These are phyloP conservation scores for Thermomucor indicae-seudaticae DNA, from an alignment of 371 early-diverging fungal species.

Conservation along the genomic window DNA sequence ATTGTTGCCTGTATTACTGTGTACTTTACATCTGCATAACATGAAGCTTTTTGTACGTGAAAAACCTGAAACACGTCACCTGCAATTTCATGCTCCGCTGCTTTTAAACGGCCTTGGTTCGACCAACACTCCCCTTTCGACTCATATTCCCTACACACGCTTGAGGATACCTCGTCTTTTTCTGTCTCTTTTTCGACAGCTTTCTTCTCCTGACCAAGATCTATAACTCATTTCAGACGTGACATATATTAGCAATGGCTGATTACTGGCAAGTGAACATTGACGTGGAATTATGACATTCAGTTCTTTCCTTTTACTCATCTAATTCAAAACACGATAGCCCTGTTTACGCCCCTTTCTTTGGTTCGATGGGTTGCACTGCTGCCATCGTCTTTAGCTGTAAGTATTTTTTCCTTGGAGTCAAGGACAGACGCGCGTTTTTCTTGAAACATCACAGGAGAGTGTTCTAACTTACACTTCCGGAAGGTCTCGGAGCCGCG, in stretches of 20 bases:
- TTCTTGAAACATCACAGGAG: neutral
- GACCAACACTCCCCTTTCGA: neutral
- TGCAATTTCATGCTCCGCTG: neutral
- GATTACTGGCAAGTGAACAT: slow-evolving; percentile 9
- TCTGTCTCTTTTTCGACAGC: neutral
- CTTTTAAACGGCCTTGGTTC: too few relatives aligned
- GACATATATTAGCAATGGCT: slow-evolving; percentile 11
- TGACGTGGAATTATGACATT: neutral
- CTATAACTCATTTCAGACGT: too few relatives aligned
- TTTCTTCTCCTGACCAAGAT: too few relatives aligned
- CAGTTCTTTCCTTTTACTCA: neutral
- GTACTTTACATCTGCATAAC: too few relatives aligned
- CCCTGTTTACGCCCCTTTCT: slow-evolving; percentile 96
- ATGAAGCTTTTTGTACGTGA: too few relatives aligned
- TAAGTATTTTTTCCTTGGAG: slow-evolving; percentile 69
- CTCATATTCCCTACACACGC: too few relatives aligned
- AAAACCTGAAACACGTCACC: slow-evolving; percentile 6
- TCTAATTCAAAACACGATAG: slow-evolving; percentile 39
- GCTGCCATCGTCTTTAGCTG: slow-evolving; percentile 95
- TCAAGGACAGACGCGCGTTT: too few relatives aligned
- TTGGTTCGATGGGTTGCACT: slow-evolving; percentile 95
- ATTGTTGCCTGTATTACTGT: too few relatives aligned
- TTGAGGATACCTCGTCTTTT: too few relatives aligned
- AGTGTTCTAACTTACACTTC: slow-evolving; percentile 1
- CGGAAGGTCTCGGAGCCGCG: slow-evolving; percentile 85